Conservation (phyloP, 1,139 yeast genomes). For the Casaregolazyma lundiana region DNA sequence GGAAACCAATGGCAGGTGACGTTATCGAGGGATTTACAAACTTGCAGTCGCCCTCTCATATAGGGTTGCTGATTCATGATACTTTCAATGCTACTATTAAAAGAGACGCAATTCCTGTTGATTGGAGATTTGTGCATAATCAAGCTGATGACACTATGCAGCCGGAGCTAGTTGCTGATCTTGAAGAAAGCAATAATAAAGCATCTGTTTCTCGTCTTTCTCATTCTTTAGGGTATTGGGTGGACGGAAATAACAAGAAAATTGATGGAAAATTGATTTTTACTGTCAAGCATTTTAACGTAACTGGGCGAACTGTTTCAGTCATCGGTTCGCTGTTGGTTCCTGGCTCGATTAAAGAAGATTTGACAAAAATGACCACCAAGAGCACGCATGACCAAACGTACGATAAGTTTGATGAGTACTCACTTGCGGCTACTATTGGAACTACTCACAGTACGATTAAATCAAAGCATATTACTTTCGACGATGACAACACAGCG, state of each 20-base stretch:
- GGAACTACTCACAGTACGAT: slow-evolving; percentile 3
- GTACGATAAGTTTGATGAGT: slow-evolving; percentile 10
- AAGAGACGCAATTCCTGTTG: slow-evolving; percentile 72
- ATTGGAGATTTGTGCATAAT: slow-evolving; percentile 78
- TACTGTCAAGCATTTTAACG: slow-evolving; percentile 64
- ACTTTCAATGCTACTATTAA: slow-evolving; percentile 93
- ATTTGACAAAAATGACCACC: slow-evolving; percentile 22
- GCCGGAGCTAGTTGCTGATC: slow-evolving; percentile 25
- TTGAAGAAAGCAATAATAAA: slow-evolving; percentile 18
- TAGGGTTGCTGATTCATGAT: slow-evolving; percentile 85
- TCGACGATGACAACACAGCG: not conserved
- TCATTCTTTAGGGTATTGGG: slow-evolving; percentile 80
- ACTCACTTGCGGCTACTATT: slow-evolving; percentile 11
- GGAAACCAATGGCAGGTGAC: slow-evolving; percentile 89
- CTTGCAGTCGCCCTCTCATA: slow-evolving; percentile 92
- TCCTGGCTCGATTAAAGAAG: slow-evolving; percentile 54
- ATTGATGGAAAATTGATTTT: slow-evolving; percentile 80
- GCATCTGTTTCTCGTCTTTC: slow-evolving; percentile 27
- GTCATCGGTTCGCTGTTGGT: slow-evolving; percentile 76
- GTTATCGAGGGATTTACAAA: slow-evolving; percentile 78
- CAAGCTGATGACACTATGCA: slow-evolving; percentile 54
- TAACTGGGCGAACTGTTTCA: slow-evolving; percentile 76
- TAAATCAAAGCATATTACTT: slow-evolving; percentile 6
- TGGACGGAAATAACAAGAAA: slow-evolving; percentile 63
- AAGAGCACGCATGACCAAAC: slow-evolving; percentile 1